Evolutionary conservation across 192 early-diverging fungal species (phyloP).

Genomic region (Mortierella claussenii): DNA sequence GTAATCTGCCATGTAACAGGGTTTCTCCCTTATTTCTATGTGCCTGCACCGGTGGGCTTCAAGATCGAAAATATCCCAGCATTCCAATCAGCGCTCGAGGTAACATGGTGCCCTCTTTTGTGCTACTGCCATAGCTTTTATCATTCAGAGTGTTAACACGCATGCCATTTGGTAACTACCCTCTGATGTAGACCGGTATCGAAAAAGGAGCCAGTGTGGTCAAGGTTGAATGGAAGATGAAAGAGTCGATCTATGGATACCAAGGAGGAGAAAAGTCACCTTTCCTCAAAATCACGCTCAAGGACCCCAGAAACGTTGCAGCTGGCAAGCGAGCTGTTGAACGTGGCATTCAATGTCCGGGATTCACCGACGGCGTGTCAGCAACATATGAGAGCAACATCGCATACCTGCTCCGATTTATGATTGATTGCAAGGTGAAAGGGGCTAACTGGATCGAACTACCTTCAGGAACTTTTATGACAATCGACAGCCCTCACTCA

Average conservation of each 20-base stretch:
- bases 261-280: slow-evolving; percentile 82
- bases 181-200: slow-evolving; percentile 34
- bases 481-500: slow-evolving; percentile 60
- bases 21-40: slow-evolving; percentile 95
- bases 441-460: slow-evolving; percentile 96
- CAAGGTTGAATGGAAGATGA: slow-evolving; percentile 76
- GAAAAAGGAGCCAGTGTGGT: slow-evolving; percentile 57
- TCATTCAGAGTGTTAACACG: no score
- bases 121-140: no score
- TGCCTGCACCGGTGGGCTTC: slow-evolving; percentile 88
- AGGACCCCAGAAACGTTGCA: slow-evolving; percentile 59
- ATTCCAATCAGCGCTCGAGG: slow-evolving; percentile 64
- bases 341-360: slow-evolving; percentile 46
- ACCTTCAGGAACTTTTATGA: slow-evolving; percentile 75
- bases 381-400: slow-evolving; percentile 91
- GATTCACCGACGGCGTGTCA: slow-evolving; percentile 25
- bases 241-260: slow-evolving; percentile 89
- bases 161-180: no score
- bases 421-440: slow-evolving; percentile 89
- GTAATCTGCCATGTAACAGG: slow-evolving; percentile 91
- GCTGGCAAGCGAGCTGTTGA: slow-evolving; percentile 35
- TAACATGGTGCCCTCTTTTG: slow-evolving; percentile 22
- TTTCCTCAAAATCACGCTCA: slow-evolving; percentile 82
- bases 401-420: slow-evolving; percentile 87
- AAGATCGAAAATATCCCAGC: slow-evolving; percentile 65